Conservation (phyloP, 164 flowering plant genomes). For the Akebia trifoliata region DNA sequence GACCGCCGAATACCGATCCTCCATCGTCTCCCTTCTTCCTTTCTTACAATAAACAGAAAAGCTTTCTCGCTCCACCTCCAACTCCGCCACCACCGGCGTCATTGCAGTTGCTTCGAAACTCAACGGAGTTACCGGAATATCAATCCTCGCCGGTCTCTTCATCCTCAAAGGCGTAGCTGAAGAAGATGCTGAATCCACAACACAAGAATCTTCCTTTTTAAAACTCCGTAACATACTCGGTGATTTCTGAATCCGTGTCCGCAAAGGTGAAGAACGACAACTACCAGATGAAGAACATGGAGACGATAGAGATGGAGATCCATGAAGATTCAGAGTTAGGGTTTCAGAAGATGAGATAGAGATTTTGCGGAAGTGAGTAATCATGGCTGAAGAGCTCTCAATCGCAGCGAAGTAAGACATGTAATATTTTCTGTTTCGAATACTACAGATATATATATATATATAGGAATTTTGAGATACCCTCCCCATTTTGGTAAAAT, state of each 20-base stretch:
- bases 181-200: background rate
- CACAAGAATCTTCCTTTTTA: too few relatives aligned
- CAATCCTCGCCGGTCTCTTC: conserved; percentile 61
- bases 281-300: too few relatives aligned
- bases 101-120: conserved; percentile 20
- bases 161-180: conserved; percentile 31
- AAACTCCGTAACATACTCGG: conserved; percentile 24
- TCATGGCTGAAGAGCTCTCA: conserved; percentile 32
- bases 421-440: background rate
- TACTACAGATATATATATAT: too few relatives aligned
- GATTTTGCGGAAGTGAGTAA: conserved; percentile 20
- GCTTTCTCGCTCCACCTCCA: conserved; percentile 41
- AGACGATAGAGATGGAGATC: conserved; percentile 18
- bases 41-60: conserved; percentile 73
- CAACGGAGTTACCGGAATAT: conserved; percentile 49
- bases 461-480: too few relatives aligned
- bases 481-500: too few relatives aligned
- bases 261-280: conserved; percentile 18
- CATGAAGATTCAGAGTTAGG: conserved; percentile 10
- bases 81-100: conserved; percentile 6
- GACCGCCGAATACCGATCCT: conserved; percentile 68
- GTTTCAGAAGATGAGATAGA: conserved; percentile 20
- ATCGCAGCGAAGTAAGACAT: conserved; percentile 42
- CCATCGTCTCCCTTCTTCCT: conserved; percentile 76
- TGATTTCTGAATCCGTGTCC: conserved; percentile 39